Percentiles rank a stretch among this genome's conserved stretches.
These are phyloP conservation scores for Macadamia tetraphylla DNA, from an alignment of 164 flowering plant genomes.

Conservation along the genomic window DNA sequence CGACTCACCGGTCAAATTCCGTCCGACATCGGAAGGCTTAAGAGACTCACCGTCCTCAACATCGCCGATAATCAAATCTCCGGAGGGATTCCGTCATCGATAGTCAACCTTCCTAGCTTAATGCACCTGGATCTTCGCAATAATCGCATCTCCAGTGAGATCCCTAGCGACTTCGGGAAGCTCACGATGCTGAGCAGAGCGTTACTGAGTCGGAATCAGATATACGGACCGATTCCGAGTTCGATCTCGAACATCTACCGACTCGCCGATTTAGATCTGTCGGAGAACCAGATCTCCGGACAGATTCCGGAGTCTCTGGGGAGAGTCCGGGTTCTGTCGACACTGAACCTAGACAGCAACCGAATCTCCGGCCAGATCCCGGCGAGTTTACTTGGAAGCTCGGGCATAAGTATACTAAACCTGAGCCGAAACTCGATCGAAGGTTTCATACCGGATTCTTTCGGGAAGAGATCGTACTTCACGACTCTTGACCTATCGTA, in stretches of 20 bases:
- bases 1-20: conserved; percentile 62
- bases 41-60: conserved; percentile 57
- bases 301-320: conserved; percentile 50
- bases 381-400: conserved; percentile 33
- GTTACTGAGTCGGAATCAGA: conserved; percentile 46
- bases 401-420: conserved; percentile 52
- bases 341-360: conserved; percentile 67
- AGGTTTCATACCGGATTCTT: conserved; percentile 68
- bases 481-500: conserved; percentile 59
- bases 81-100: conserved; percentile 62
- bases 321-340: conserved; percentile 63
- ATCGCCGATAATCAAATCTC: conserved; percentile 71
- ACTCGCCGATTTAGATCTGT: conserved; percentile 73
- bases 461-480: conserved; percentile 68
- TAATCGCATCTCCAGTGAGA: conserved; percentile 48
- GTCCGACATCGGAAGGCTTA: conserved; percentile 48
- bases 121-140: conserved; percentile 78
- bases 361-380: conserved; percentile 58
- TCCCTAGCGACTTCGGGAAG: conserved; percentile 48
- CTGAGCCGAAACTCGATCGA: conserved; percentile 58
- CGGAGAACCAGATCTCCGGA: conserved; percentile 53
- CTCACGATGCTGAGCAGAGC: conserved; percentile 78
- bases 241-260: conserved; percentile 58
- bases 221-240: conserved; percentile 54
- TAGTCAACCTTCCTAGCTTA: conserved; percentile 33